Evolutionary conservation across 257 asterid genomes (phyloP), one percentile per base, ranked within the genome.

Genomic region (Jasminum sambac): DNA sequence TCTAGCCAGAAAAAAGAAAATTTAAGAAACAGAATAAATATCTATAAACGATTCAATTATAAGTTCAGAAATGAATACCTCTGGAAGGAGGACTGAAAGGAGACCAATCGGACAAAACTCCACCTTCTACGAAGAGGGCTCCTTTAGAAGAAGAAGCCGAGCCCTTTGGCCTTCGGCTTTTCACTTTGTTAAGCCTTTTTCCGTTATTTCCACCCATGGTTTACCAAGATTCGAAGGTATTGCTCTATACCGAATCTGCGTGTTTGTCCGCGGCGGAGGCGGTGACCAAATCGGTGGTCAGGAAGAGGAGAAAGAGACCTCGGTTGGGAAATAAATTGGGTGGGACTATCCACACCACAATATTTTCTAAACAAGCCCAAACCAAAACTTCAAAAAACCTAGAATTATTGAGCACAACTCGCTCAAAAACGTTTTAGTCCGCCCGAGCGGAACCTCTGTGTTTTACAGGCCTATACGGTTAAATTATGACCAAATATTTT

Each of bases 111-210:
- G 90, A 81, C 52, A 94, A 74, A 30, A 81, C 52, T 42, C 99
- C 96, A 17, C 99, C 99, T 71, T 84, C 92, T 8, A 91, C 91
- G 67, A 91, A 94, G 71, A 85, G 84, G 34, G 82, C 85, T 59
- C 75, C 91, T 63, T 64, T 77, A 67, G 86, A 76, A 62, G 85
- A 70, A 61, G 87, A 67, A 13, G 66, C 77, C 38, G 75, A 30
- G 11, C 74, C 44, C 39, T 78, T 79, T 14, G 78, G 68, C 64
- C 78, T 74, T 8, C 89, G 81, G 73, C 79, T 74, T 66, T 72
- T 88, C 3, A 86, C 55, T 84, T 86, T 87, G 64, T 59, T 87
- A 75, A 74, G 55, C 38, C 67, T 82, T 72, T 82, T 90, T 63
- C 81, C 74, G 76, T 75, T 74, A 60, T 76, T 83, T 64, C 93